Evolutionary conservation across 2,329 filamentous ascomycete genomes (phyloP).

Genomic region (Alternaria sp.): DNA sequence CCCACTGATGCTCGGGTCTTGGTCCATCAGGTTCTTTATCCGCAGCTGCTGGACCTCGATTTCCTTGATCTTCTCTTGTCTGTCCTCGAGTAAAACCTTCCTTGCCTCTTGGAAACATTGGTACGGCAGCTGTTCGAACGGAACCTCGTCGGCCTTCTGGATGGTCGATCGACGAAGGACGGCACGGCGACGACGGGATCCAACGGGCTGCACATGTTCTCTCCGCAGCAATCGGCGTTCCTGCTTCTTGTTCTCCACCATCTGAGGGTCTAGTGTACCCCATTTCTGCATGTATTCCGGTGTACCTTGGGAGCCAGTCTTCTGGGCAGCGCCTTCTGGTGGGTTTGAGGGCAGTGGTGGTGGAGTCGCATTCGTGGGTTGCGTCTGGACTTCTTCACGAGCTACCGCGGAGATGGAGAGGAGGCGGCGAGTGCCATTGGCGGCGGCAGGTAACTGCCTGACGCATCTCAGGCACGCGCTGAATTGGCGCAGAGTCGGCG

Average conservation of each 20-base stretch:
- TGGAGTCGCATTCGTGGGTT: slow-evolving; percentile 30
- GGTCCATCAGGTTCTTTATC: slow-evolving; percentile 72
- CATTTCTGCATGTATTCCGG: slow-evolving; percentile 50
- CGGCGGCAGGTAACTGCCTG: slow-evolving; percentile 43
- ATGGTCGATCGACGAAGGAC: slow-evolving; percentile 47
- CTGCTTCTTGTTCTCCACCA: slow-evolving; percentile 55
- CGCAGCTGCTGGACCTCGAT: slow-evolving; percentile 73
- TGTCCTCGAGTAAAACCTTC: slow-evolving; percentile 79
- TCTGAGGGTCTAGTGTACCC: slow-evolving; percentile 45
- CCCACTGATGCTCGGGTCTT: slow-evolving; percentile 65
- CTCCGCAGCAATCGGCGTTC: slow-evolving; percentile 74
- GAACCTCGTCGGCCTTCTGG: slow-evolving; percentile 70
- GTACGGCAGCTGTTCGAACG: slow-evolving; percentile 93
- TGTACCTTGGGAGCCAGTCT: slow-evolving; percentile 20
- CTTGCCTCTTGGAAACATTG: slow-evolving; percentile 98
- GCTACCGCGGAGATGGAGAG: slow-evolving; percentile 59
- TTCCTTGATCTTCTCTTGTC: slow-evolving; percentile 78
- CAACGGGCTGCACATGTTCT: slow-evolving; percentile 73
- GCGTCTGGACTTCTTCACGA: slow-evolving; percentile 56
- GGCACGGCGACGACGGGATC: slow-evolving; percentile 80
- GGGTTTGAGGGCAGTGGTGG: slow-evolving; percentile 32
- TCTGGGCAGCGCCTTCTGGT: slow-evolving; percentile 22
- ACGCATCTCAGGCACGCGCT: slow-evolving; percentile 48
- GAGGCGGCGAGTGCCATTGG: slow-evolving; percentile 51
- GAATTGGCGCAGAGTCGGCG: slow-evolving; percentile 47